Conservation (phyloP, 2,329 filamentous ascomycete genomes). For the Diaporthe citrichinensis region DNA sequence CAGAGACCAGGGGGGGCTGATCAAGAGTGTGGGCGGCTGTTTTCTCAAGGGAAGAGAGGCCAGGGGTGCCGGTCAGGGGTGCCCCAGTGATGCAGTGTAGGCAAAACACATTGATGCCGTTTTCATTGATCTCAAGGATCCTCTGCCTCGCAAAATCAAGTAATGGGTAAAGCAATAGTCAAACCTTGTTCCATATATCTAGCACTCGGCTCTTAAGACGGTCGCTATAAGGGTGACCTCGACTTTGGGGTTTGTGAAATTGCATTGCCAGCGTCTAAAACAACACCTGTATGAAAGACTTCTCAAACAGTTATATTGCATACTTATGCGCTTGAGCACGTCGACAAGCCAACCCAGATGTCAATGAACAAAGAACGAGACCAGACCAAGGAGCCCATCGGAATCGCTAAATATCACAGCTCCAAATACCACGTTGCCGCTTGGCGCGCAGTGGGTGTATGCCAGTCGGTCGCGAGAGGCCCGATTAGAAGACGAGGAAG, state of each 20-base stretch:
- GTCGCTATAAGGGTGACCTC: slow-evolving; percentile 20
- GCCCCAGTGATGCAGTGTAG: slow-evolving; percentile 35
- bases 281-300: slow-evolving; percentile 31
- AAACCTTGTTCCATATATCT: slow-evolving; percentile 37
- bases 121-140: slow-evolving; percentile 32
- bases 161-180: slow-evolving; percentile 28
- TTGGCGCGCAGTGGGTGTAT: slow-evolving; percentile 10
- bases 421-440: slow-evolving; percentile 26
- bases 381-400: slow-evolving; percentile 17
- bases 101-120: slow-evolving; percentile 37
- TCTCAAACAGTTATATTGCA: slow-evolving; percentile 37
- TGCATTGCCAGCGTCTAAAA: slow-evolving; percentile 28
- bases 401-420: slow-evolving; percentile 2
- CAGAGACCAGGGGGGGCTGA: slow-evolving; percentile 52
- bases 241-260: slow-evolving; percentile 23
- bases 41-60: slow-evolving; percentile 38
- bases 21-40: slow-evolving; percentile 38
- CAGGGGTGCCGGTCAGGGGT: slow-evolving; percentile 38
- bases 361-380: background rate
- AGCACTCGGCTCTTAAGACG: slow-evolving; percentile 20
- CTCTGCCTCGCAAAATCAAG: slow-evolving; percentile 33
- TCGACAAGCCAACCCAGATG: slow-evolving; percentile 26
- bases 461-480: background rate
- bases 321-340: slow-evolving; percentile 24
- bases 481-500: background rate